Evolutionary conservation across 1,139 yeast species (phyloP).

Genomic region (Blastobotrys serpentis): DNA sequence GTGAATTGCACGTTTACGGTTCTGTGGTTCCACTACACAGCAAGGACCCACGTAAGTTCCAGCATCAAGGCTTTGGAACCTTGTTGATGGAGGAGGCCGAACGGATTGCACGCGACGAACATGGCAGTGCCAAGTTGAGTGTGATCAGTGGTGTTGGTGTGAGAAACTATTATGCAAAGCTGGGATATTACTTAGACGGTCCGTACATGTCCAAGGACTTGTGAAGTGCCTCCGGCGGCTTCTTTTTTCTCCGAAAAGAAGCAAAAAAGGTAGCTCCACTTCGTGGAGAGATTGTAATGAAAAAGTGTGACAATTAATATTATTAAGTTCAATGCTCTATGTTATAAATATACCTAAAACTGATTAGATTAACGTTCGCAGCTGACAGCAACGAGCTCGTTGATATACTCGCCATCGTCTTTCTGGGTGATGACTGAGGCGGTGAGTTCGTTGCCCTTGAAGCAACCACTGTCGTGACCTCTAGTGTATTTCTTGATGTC

Average conservation of each 20-base stretch:
- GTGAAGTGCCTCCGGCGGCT: too few relatives aligned
- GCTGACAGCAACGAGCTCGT: conserved; percentile 35
- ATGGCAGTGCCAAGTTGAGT: conserved; percentile 84
- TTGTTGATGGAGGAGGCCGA: conserved; percentile 98
- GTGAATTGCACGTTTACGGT: conserved; percentile 97
- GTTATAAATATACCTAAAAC: background rate
- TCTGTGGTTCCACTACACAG: conserved; percentile 96
- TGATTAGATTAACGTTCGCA: conserved; percentile 24
- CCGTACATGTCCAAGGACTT: conserved; percentile 85
- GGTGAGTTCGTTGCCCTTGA: conserved; percentile 65
- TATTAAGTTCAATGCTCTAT: too few relatives aligned
- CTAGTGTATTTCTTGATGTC: conserved; percentile 61
- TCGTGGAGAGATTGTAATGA: too few relatives aligned
- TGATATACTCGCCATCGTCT: conserved; percentile 32
- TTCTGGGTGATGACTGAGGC: conserved; percentile 53
- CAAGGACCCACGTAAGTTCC: conserved; percentile 97
- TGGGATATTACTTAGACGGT: conserved; percentile 91
- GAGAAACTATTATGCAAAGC: conserved; percentile 86
- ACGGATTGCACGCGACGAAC: conserved; percentile 91
- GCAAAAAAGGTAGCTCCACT: background rate
- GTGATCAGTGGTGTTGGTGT: conserved; percentile 98
- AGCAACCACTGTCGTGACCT: conserved; percentile 85
- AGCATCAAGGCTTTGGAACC: conserved; percentile 99
- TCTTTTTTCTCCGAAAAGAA: background rate
- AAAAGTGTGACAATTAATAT: too few relatives aligned